Conservation (phyloP, 805 yeast genomes). For the Teunomyces gatunensis region DNA sequence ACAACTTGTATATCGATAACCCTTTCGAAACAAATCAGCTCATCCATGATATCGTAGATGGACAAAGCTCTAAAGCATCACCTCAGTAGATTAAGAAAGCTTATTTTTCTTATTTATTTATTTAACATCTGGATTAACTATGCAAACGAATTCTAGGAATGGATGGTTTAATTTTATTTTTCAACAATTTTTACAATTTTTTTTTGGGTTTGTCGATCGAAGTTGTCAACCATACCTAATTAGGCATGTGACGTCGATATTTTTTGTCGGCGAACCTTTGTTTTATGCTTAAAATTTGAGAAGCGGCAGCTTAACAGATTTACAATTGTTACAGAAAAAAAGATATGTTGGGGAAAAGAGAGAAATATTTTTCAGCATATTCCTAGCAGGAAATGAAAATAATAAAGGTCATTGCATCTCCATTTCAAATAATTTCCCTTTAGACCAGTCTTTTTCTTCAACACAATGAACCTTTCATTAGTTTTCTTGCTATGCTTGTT, state of each 20-base stretch:
- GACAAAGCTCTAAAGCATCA: not conserved
- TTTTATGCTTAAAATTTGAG: not conserved
- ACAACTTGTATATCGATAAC: conserved; percentile 44
- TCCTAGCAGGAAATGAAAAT: not conserved
- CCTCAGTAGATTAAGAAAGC: not conserved
- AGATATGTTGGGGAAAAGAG: not conserved
- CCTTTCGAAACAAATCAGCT: conserved; percentile 40
- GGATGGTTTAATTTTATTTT: not conserved
- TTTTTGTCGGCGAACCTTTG: not conserved
- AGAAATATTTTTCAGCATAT: not conserved
- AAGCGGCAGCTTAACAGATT: too few species aligned
- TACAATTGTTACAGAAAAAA: not conserved
- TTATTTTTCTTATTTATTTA: not conserved
- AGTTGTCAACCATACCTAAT: not conserved
- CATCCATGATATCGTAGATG: conserved; percentile 9
- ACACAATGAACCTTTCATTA: not conserved
- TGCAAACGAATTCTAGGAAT: not conserved
- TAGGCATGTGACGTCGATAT: not conserved
- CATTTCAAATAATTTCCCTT: not conserved
- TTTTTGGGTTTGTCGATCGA: not conserved
- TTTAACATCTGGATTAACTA: not conserved
- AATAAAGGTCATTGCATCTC: not conserved
- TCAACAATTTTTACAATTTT: not conserved
- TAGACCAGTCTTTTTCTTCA: not conserved
- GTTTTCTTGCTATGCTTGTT: not conserved